Percentiles rank a stretch among this genome's conserved stretches.
Evolutionary conservation across 2,329 filamentous ascomycete species (phyloP).

Genomic region (Davidsoniella virescens): DNA sequence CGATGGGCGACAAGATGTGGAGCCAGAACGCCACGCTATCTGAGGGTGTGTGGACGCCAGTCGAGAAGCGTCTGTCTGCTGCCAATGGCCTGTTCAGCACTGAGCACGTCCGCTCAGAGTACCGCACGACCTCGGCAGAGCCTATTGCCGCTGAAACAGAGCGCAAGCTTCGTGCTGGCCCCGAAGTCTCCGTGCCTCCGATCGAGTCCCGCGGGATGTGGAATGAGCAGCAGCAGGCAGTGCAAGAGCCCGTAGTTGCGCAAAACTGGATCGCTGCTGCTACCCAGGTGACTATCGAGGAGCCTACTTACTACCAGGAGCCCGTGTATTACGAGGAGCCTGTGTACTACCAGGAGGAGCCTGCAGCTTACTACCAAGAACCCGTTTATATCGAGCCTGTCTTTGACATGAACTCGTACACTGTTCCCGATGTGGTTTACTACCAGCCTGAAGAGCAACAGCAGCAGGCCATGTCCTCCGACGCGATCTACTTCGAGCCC

Average conservation of each 20-base stretch:
- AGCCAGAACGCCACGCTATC: neutral
- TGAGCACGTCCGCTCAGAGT: slow-evolving; percentile 16
- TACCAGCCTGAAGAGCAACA: neutral
- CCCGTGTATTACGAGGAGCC: slow-evolving; percentile 3
- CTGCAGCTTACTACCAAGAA: slow-evolving; percentile 2
- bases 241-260: neutral
- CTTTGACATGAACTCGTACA: neutral
- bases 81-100: slow-evolving; percentile 15
- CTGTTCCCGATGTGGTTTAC: neutral
- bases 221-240: too few species aligned
- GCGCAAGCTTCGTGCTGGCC: slow-evolving; percentile 20
- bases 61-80: neutral
- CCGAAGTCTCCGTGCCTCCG: slow-evolving; percentile 17
- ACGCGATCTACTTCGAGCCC: neutral
- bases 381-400: neutral
- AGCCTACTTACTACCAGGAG: slow-evolving; percentile 4
- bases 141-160: slow-evolving; percentile 22
- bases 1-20: neutral
- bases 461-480: neutral
- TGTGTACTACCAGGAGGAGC: slow-evolving; percentile 1
- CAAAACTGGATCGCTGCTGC: slow-evolving; percentile 16
- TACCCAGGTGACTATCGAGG: neutral
- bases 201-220: slow-evolving; percentile 17
- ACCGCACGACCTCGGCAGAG: slow-evolving; percentile 20
- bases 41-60: neutral